A percentile compares a stretch with the other conserved stretches of the same genome.
Evolutionary conservation across 2,329 filamentous ascomycete species (phyloP).

Genomic region (Fusarium chuoi): DNA sequence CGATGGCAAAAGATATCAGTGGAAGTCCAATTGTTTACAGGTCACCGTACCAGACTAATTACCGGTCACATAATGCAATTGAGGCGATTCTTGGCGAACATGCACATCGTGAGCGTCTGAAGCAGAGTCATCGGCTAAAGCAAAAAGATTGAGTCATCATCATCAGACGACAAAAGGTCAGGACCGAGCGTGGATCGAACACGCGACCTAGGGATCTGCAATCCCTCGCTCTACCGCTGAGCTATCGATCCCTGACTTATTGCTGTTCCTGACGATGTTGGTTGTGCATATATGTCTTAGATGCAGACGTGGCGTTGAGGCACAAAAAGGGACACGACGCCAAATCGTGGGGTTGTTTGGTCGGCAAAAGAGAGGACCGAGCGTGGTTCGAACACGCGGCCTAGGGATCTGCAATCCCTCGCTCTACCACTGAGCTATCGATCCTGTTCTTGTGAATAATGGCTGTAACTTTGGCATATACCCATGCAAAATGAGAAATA

Average conservation of each 20-base stretch:
- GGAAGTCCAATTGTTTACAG: background rate
- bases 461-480: fast-evolving
- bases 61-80: background rate
- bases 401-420: conserved; percentile 40
- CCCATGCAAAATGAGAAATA: fast-evolving
- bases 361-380: conserved; percentile 32
- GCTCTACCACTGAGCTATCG: conserved; percentile 40
- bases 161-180: background rate
- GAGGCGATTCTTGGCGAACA: background rate
- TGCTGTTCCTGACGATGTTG: background rate
- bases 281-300: background rate
- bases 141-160: background rate
- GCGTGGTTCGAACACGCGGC: conserved; percentile 38
- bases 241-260: conserved; percentile 27
- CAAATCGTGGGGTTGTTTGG: background rate
- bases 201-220: conserved; percentile 38
- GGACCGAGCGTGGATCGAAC: conserved; percentile 40
- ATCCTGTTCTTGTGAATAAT: background rate
- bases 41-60: fast-evolving
- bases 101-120: no score
- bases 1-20: no score
- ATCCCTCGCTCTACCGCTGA: conserved; percentile 39
- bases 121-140: background rate
- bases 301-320: conserved; percentile 7
- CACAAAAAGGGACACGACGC: conserved; percentile 15